Conservation (phyloP, 2,329 filamentous ascomycete species). For the Aspergillus amoenus region DNA sequence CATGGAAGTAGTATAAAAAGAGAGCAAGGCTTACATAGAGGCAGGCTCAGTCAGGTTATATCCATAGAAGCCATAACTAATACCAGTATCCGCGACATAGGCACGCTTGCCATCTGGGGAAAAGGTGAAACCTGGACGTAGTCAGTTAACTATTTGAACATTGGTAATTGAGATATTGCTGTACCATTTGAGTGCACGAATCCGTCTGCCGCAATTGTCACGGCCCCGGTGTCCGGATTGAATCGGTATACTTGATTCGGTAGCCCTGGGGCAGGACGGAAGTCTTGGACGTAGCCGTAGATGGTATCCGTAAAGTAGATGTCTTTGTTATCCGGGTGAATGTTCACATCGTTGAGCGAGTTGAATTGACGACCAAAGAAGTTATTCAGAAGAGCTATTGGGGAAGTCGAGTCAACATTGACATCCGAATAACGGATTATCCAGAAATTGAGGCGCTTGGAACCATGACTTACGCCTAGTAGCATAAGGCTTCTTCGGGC, state of each 20-base stretch:
- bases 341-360: background rate
- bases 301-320: background rate
- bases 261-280: conserved; percentile 32
- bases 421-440: too few relatives aligned
- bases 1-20: background rate
- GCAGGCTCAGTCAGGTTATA: conserved; percentile 16
- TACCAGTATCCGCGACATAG: conserved; percentile 44
- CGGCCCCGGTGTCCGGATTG: conserved; percentile 32
- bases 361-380: background rate
- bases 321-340: background rate
- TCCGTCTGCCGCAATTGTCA: conserved; percentile 39
- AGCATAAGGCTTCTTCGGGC: background rate
- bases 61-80: conserved; percentile 22
- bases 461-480: background rate
- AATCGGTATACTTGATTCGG: conserved; percentile 43
- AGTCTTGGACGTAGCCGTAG: conserved; percentile 4
- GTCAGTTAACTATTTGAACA: background rate
- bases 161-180: conserved; percentile 9
- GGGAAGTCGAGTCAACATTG: too few relatives aligned
- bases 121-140: conserved; percentile 24
- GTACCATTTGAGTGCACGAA: conserved; percentile 45
- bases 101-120: conserved; percentile 38
- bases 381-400: background rate
- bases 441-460: too few relatives aligned
- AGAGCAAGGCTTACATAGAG: conserved; percentile 27